Evolutionary conservation across 2,329 filamentous ascomycete species (phyloP).

Genomic region (Hymenoscyphus fraxineus): DNA sequence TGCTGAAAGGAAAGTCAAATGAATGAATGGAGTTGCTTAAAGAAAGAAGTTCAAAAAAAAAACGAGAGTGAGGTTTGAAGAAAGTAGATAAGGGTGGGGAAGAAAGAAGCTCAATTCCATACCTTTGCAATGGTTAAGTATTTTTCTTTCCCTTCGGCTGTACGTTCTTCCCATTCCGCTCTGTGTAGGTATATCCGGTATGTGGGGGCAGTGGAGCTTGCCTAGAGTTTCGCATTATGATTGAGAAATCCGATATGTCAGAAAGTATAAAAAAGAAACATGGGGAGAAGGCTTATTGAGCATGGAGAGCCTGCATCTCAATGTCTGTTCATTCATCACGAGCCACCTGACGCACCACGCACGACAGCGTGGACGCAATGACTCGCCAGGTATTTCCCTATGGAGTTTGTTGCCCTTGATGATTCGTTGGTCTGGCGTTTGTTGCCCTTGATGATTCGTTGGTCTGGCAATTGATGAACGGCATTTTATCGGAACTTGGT

Average conservation of each 20-base stretch:
- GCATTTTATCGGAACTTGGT: not conserved
- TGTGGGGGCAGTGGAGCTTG: not conserved
- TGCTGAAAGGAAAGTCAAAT: conserved; percentile 11
- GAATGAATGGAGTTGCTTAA: not conserved
- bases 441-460: not conserved
- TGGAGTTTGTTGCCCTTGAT: not conserved
- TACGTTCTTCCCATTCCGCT: not conserved
- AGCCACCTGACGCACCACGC: not conserved
- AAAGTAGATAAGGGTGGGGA: conserved; percentile 2
- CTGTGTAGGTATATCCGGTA: not conserved
- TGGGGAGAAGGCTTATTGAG: not conserved
- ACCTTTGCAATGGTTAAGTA: conserved; percentile 6
- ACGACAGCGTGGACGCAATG: not conserved
- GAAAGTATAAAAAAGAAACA: not conserved
- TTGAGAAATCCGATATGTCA: not conserved
- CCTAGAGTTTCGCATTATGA: not conserved
- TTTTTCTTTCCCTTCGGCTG: not conserved
- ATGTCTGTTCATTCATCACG: not conserved
- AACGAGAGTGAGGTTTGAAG: conserved; percentile 5
- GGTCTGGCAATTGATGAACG: not conserved
- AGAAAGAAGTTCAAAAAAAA: conserved; percentile 6
- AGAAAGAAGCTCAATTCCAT: not conserved
- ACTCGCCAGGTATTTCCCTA: not conserved
- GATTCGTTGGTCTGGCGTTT: not conserved
- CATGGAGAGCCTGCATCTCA: not conserved